These are phyloP conservation scores for Chaetomiaceae sp. DNA, from an alignment of 2,329 filamentous ascomycete species.

Conservation along the genomic window DNA sequence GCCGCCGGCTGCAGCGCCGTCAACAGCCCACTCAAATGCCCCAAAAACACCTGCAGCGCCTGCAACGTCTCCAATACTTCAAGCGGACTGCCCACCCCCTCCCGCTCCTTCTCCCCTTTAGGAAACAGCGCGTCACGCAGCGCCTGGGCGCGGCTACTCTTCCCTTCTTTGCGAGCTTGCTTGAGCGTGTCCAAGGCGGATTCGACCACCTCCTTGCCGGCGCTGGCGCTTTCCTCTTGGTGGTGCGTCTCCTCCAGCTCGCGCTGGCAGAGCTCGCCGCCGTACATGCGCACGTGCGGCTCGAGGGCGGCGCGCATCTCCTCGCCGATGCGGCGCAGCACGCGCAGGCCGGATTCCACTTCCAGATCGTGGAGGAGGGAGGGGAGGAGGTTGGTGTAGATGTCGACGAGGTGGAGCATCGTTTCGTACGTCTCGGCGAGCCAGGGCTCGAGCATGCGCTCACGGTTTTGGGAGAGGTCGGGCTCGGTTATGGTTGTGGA, in stretches of 20 bases:
- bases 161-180: too few species aligned
- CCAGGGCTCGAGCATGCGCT: conserved; percentile 32
- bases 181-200: too few species aligned
- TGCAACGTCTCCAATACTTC: conserved; percentile 30
- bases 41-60: conserved; percentile 32
- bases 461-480: conserved; percentile 17
- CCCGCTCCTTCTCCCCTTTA: background rate
- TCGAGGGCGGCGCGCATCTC: conserved; percentile 23
- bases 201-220: too few species aligned
- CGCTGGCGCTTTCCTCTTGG: too few species aligned
- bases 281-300: conserved; percentile 27
- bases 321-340: conserved; percentile 28
- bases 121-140: conserved; percentile 31
- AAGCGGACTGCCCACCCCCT: conserved; percentile 14
- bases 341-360: conserved; percentile 29
- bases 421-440: conserved; percentile 32
- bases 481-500: background rate
- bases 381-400: conserved; percentile 28
- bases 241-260: too few species aligned
- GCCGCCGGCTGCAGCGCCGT: conserved; percentile 31
- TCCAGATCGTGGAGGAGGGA: conserved; percentile 30
- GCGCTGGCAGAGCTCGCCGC: conserved; percentile 27
- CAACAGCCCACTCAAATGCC: conserved; percentile 30
- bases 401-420: conserved; percentile 24
- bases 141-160: conserved; percentile 13